Evolutionary conservation across 2,329 filamentous ascomycete species (phyloP).

Genomic region (Iodosphaeria phyllophila): DNA sequence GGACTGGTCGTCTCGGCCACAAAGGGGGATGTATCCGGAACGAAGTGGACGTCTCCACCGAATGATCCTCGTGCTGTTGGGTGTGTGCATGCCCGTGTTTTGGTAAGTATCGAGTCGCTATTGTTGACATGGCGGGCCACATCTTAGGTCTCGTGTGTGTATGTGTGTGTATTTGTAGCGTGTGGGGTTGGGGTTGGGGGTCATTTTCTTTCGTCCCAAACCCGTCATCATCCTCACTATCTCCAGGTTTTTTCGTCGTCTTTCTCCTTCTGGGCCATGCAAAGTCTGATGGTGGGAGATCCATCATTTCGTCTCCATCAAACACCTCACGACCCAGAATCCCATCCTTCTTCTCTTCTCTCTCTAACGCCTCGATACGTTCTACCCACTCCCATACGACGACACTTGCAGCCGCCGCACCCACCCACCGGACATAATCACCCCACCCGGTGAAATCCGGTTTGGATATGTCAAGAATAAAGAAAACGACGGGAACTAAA

Average conservation of each 20-base stretch:
- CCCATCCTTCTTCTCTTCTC: slow-evolving; percentile 85
- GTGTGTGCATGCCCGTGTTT: slow-evolving; percentile 5
- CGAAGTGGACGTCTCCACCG: slow-evolving; percentile 9
- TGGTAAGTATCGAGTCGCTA: slow-evolving; percentile 19
- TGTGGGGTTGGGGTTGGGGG: no score
- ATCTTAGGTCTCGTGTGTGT: slow-evolving; percentile 15
- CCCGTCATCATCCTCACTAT: slow-evolving; percentile 10
- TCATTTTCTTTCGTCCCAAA: slow-evolving; percentile 13
- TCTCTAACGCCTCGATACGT: slow-evolving; percentile 76
- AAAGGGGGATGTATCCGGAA: slow-evolving; percentile 27
- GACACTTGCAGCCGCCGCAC: slow-evolving; percentile 83
- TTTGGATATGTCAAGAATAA: slow-evolving; percentile 76
- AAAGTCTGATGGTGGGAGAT: slow-evolving; percentile 33
- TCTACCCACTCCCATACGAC: slow-evolving; percentile 98
- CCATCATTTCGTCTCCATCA: slow-evolving; percentile 84
- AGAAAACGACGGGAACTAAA: slow-evolving; percentile 79
- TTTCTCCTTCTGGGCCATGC: slow-evolving; percentile 22
- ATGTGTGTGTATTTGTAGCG: no score
- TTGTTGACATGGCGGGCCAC: slow-evolving; percentile 22
- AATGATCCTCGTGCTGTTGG: no score
- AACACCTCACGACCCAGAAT: slow-evolving; percentile 83
- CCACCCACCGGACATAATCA: slow-evolving; percentile 93
- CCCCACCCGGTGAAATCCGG: slow-evolving; percentile 81
- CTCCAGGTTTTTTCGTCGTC: slow-evolving; percentile 8
- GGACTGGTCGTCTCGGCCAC: slow-evolving; percentile 36